Evolutionary conservation across 1,284 basidiomycete species (phyloP), one percentile per base, ranked within the genome.

Genomic region (Ceraceosorus bombacis): DNA sequence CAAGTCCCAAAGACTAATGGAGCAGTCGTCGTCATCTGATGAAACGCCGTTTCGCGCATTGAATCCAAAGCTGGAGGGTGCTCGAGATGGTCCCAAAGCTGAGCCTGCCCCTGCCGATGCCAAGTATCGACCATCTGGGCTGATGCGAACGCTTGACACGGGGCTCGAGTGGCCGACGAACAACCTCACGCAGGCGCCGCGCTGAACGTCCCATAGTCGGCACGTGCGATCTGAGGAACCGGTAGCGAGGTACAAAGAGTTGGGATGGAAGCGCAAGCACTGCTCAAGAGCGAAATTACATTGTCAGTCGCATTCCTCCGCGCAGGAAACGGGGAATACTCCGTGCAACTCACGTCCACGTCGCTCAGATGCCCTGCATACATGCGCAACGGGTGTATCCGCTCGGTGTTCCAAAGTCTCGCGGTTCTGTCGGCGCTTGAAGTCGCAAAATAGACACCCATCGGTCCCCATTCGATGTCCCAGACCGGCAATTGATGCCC

Each of bases 391-490:
- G 92, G 89, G 6, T 87, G 86, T 13, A 86, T 85, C 57, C 92
- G 82, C 76, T 99, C 95, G 2, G 93, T 93, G 40, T 88, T 90
- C 95, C 95, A 99, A 50, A 99, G 82, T 68, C 94, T 83, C 0
- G 95, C 95, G 2, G 95, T 96, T 64, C 90, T 82, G 79, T 99
- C 95, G 54, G 94, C 82, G 74, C 90, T 93, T 5, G 85, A 92
- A 9, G 90, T 94, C 0, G 94, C 94, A 79, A 99, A 99, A 80
- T 98, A 97, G n/a, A 94, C 86, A 5, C 95, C 94, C 80, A 90
- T 85, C 6, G 94, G 93, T 67, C 89, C 92, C 95, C 95, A 99
- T 77, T 96, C 87, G 7, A 95, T 90, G 70, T 97, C 93, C 95
- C 95, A 99, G 0, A 99, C 87, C 0, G 95, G 93, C 77, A 95